A percentile compares a stretch with the other conserved stretches of the same genome.
Conservation (phyloP, 23 red algal genomes). For the Agarophyton chilense region DNA sequence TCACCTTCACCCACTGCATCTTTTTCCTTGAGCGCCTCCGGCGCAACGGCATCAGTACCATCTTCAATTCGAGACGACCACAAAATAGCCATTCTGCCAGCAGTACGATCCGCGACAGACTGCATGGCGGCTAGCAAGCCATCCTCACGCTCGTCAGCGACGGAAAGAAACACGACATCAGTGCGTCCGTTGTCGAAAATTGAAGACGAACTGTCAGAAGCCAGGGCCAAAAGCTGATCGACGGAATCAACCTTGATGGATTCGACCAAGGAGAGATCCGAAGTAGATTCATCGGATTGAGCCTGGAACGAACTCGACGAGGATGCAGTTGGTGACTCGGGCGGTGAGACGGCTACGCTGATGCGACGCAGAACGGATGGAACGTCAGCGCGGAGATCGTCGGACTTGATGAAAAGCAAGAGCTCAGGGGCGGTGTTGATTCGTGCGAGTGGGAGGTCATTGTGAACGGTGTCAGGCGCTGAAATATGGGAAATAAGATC, state of each 20-base stretch:
- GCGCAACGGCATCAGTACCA: not conserved
- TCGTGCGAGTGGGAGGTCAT: not conserved
- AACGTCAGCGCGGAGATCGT: not conserved
- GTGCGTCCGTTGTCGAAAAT: not conserved
- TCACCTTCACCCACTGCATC: not conserved
- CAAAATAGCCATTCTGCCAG: not conserved
- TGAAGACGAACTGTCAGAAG: not conserved
- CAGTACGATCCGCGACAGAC: not conserved
- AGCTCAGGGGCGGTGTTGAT: not conserved
- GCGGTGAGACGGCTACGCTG: not conserved
- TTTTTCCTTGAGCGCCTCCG: not conserved
- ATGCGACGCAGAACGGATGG: constrained; percentile 1
- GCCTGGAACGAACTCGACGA: not conserved
- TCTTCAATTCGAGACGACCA: not conserved
- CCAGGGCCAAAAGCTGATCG: not conserved
- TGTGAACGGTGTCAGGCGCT: not conserved
- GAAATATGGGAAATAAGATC: not conserved
- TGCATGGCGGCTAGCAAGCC: not conserved
- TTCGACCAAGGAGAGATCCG: not conserved
- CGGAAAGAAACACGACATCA: constrained; percentile 2
- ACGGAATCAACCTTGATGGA: not conserved
- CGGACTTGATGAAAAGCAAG: not conserved
- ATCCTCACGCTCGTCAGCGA: not conserved
- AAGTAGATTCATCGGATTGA: not conserved
- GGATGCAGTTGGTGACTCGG: not conserved